Conservation (phyloP, 192 early-diverging fungal species). For the Entomortierella parvispora region DNA sequence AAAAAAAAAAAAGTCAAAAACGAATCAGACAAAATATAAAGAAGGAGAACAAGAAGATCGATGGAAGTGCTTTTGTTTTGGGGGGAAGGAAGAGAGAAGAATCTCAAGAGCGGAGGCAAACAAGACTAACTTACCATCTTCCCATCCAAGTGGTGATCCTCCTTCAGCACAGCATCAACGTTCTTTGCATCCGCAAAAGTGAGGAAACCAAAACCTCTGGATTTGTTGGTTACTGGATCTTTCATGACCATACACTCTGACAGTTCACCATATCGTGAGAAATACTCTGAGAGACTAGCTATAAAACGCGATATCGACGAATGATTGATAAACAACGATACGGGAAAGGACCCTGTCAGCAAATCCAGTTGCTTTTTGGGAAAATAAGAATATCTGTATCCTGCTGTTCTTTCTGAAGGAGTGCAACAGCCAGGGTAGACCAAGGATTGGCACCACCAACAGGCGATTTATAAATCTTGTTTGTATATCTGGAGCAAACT, state of each 20-base stretch:
- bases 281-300: slow-evolving; percentile 77
- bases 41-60: neutral
- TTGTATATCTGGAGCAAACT: neutral
- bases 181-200: slow-evolving; percentile 71
- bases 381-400: slow-evolving; percentile 24
- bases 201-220: slow-evolving; percentile 83
- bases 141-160: slow-evolving; percentile 79
- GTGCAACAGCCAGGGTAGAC: too few species aligned
- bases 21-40: neutral
- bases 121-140: slow-evolving; percentile 67
- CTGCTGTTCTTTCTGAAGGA: too few species aligned
- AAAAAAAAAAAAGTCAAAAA: too few species aligned
- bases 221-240: slow-evolving; percentile 71
- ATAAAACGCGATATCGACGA: slow-evolving; percentile 42
- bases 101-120: neutral
- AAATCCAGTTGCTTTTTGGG: neutral
- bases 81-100: slow-evolving; percentile 5
- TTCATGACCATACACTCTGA: slow-evolving; percentile 83
- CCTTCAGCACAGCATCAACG: slow-evolving; percentile 72
- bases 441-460: too few species aligned
- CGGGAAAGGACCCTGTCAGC: neutral
- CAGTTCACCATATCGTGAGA: slow-evolving; percentile 77
- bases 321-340: slow-evolving; percentile 9
- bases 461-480: neutral
- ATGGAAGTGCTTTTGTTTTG: neutral